Evolutionary conservation across 306 rosid genomes (phyloP), one percentile per base, ranked within the genome.

Genomic region (Ochetophila trinervis): DNA sequence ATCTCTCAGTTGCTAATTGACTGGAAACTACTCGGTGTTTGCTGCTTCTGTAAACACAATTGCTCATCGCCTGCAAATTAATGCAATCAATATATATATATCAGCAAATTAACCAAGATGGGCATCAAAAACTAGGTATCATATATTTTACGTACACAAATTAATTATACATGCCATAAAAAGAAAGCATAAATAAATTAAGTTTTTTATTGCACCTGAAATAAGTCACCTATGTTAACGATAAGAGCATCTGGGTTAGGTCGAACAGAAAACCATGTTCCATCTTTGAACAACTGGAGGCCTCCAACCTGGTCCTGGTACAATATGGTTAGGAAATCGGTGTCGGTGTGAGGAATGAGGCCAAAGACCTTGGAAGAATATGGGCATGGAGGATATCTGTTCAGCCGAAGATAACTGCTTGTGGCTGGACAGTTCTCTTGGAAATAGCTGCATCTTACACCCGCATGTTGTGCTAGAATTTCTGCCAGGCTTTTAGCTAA

Each of bases 41-140:
- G 7, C 83, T 78, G 86, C 96, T 91, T 47, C 48, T 80, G 82
- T 86, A 91, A 15, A 59, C 67, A 16, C 78, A 90, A 81, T 91
- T 91, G 85, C 93, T 88, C 73, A 84, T 9, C 51, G 91, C 95
- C 95, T 84, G 81, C 77, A 60, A 50, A n/a, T n/a, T n/a, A n/a
- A 64, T 30, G 23, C 17, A 6, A 15, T 21, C 57, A 45, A 45
- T 10, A n/a, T n/a, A n/a, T n/a, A n/a, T n/a, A n/a, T n/a, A 45
- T 45, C 50, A 8, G 45, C 45, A 40, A 8, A 9, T 40, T 40
- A 50, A 50, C 54, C 18, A 50, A 50, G 20, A n/a, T 13, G 21
- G 2, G 21, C 54, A 27, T 27, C 32, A 4, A 27, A 27, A 27
- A 27, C 32, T 27, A 27, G 32, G 32, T 27, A 27, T 27, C 32